Percentiles rank a stretch among this genome's conserved stretches.
Conservation (phyloP, 495 filamentous ascomycete genomes). For the Trypethelium eluteriae region DNA sequence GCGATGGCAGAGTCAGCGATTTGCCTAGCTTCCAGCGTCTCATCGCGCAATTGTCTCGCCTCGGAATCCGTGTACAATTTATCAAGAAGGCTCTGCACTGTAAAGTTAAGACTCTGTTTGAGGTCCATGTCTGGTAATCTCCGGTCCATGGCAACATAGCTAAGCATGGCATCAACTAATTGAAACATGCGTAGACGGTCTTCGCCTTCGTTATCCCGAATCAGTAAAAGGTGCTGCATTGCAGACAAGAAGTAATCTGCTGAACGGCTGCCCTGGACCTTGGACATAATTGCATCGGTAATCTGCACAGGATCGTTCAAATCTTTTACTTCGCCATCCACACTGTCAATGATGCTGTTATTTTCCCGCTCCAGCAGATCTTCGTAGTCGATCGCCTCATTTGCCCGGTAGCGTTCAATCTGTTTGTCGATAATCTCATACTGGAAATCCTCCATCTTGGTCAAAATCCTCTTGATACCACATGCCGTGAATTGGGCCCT, state of each 20-base stretch:
- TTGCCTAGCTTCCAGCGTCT: slow-evolving; percentile 78
- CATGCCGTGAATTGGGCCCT: slow-evolving; percentile 93
- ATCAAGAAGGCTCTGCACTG: slow-evolving; percentile 89
- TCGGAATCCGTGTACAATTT: slow-evolving; percentile 94
- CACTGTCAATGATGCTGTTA: slow-evolving; percentile 78
- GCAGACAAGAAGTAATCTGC: slow-evolving; percentile 95
- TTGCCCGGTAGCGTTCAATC: slow-evolving; percentile 84
- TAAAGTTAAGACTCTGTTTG: slow-evolving; percentile 94
- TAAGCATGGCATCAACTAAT: slow-evolving; percentile 94
- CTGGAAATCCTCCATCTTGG: slow-evolving; percentile 97
- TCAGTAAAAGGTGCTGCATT: slow-evolving; percentile 88
- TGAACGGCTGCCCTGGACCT: slow-evolving; percentile 70
- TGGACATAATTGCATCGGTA: slow-evolving; percentile 84
- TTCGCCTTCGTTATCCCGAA: slow-evolving; percentile 86
- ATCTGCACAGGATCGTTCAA: slow-evolving; percentile 90
- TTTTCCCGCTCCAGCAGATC: slow-evolving; percentile 89
- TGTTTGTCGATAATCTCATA: slow-evolving; percentile 99
- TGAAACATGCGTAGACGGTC: slow-evolving; percentile 95
- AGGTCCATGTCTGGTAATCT: slow-evolving; percentile 93
- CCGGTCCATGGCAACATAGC: slow-evolving; percentile 97
- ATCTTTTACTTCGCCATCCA: slow-evolving; percentile 89
- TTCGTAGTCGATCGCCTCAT: slow-evolving; percentile 97
- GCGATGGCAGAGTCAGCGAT: slow-evolving; percentile 92
- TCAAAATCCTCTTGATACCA: slow-evolving; percentile 87
- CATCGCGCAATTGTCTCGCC: slow-evolving; percentile 82